phyloP scores from a whole-genome alignment of 345 rosid genomes.

The Salix suchowensis region DNA sequence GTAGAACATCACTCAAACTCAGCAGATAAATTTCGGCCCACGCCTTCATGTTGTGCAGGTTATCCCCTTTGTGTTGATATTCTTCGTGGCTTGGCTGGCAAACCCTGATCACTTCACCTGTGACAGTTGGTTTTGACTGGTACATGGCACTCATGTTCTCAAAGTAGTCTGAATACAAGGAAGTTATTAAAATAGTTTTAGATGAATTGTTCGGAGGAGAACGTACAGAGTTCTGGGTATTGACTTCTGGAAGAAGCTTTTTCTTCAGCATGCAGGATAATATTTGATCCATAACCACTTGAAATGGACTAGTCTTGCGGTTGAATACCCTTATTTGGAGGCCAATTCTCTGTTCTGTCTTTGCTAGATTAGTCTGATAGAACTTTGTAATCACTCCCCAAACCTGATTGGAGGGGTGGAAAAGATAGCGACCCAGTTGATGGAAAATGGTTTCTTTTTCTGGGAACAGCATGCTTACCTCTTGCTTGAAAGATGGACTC shows the following conservation, averaged over 20 bases:
- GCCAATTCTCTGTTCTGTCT: conserved; percentile 20
- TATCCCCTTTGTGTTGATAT: conserved; percentile 8
- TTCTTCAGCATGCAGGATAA: conserved; percentile 5
- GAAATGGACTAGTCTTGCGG: background rate
- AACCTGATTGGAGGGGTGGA: conserved; percentile 19
- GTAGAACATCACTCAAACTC: conserved; percentile 13
- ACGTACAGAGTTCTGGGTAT: background rate
- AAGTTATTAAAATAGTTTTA: conserved; percentile 2
- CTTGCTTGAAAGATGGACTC: conserved; percentile 4
- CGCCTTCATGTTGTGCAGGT: conserved; percentile 16
- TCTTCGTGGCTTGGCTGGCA: conserved; percentile 22
- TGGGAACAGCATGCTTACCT: conserved; percentile 18
- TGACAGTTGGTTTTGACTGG: background rate
- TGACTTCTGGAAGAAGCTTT: conserved; percentile 10
- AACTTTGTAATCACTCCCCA: conserved; percentile 24
- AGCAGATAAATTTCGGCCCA: conserved; percentile 16
- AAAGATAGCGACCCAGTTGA: conserved; percentile 18
- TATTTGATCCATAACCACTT: conserved; percentile 5
- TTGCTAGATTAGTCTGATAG: conserved; percentile 14
- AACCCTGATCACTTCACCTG: conserved; percentile 6
- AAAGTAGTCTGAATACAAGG: conserved; percentile 10
- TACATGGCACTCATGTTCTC: conserved; percentile 5
- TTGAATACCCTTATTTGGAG: conserved; percentile 20
- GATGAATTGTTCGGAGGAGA: background rate
- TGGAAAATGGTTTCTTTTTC: conserved; percentile 15